A percentile compares a stretch with the other conserved stretches of the same genome.
Evolutionary conservation across 2,329 filamentous ascomycete species (phyloP).

Genomic region (Chalara sp.): DNA sequence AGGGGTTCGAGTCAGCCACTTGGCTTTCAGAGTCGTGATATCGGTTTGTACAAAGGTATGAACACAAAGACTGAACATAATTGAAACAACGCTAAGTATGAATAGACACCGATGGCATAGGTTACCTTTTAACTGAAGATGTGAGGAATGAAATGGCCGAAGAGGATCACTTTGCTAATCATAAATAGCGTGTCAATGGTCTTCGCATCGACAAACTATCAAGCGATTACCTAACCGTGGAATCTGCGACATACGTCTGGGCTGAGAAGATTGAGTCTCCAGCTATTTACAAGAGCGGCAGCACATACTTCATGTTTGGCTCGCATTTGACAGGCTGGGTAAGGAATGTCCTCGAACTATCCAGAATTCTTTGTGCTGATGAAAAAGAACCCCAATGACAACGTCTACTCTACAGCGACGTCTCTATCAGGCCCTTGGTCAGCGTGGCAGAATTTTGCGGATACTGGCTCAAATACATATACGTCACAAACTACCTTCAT

Average conservation of each 20-base stretch:
- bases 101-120: slow-evolving; percentile 54
- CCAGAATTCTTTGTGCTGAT: background rate
- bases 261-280: slow-evolving; percentile 52
- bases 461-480: slow-evolving; percentile 49
- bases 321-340: slow-evolving; percentile 43
- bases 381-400: slow-evolving; percentile 46
- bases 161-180: slow-evolving; percentile 28
- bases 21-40: slow-evolving; percentile 26
- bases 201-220: slow-evolving; percentile 51
- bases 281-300: slow-evolving; percentile 53
- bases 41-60: slow-evolving; percentile 25
- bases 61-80: background rate
- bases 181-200: slow-evolving; percentile 43
- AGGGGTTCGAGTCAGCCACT: slow-evolving; percentile 25
- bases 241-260: slow-evolving; percentile 41
- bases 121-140: slow-evolving; percentile 57
- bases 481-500: slow-evolving; percentile 55
- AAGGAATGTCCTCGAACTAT: slow-evolving; percentile 9
- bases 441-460: slow-evolving; percentile 51
- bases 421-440: slow-evolving; percentile 55
- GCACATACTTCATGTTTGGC: slow-evolving; percentile 59
- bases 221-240: slow-evolving; percentile 48
- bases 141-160: slow-evolving; percentile 37
- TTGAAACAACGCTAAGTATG: background rate
- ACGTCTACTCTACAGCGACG: slow-evolving; percentile 53